Base-by-base conservation (phyloP, 2,329 filamentous ascomycete species). In the Botrytis squamosa region DNA sequence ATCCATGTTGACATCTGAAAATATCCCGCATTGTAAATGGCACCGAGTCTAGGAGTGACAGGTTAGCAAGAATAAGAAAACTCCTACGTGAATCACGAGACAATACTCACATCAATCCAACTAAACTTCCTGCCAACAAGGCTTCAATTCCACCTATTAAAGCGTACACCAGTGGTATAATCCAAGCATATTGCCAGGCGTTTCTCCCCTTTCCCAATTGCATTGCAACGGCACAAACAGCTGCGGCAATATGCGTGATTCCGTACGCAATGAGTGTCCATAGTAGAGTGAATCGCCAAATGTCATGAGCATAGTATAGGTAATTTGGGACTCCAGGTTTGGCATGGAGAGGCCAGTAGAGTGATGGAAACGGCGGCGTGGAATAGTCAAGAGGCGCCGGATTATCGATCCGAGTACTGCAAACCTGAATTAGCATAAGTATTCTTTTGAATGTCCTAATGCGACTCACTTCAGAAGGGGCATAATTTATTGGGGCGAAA, bases 1-100 rank as follows among this genome's bases (percentile, higher is more conserved):
- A 92, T 89, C 91, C 91, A 93, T 2, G 91, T 93, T 57, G 90
- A 91, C 91, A 93, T 92, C 74, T 86, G 84, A 79, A 92, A 93
- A 80, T 89, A 91, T 29, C 91, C 91, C 2, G 88, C 86, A 80
- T 90, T 88, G 79, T 92, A 93, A 29, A 92, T 86, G 2, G 87
- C 89, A 40, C 89, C 90, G 1, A 92, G 83, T 64, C 89, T 78
- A 25, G 40, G 62, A 67, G 22, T 22, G 29, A 55, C 38, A 52
- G 6, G 46, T 72, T 40, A 67, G 40, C 42, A 73, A 63, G 33
- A 18, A 57, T 52, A 18, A 4, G n/a, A 7, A 29, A 46, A 36
- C 36, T 38, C 18, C 29, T 69, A 25, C 14, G 18, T 42, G 0
- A 67, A 25, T 49, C 5, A 9, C n/a, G 22, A 25, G 55, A 60